These are phyloP conservation scores for Tulasnella sp. DNA, from an alignment of 768 basidiomycete species.

Conservation along the genomic window DNA sequence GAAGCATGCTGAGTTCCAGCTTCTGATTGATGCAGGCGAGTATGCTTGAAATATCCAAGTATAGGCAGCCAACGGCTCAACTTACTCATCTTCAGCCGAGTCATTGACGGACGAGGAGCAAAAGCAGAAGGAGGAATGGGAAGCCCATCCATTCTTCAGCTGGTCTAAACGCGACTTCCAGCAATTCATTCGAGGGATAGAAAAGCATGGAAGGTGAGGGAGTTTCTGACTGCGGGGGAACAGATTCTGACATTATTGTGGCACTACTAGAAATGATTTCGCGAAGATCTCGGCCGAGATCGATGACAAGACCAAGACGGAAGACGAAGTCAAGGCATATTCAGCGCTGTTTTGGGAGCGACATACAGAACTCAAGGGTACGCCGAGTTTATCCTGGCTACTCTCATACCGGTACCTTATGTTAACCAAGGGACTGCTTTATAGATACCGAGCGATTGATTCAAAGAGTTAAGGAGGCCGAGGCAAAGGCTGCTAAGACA, in stretches of 20 bases:
- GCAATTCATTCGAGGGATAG: conserved; percentile 71
- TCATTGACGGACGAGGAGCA: conserved; percentile 83
- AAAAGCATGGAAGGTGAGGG: conserved; percentile 67
- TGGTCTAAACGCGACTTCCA: conserved; percentile 95
- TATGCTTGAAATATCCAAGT: background rate
- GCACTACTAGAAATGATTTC: conserved; percentile 22
- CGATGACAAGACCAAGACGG: conserved; percentile 71
- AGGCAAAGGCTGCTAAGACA: conserved; percentile 78
- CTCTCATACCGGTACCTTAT: background rate
- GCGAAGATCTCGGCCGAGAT: conserved; percentile 63
- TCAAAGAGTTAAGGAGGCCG: conserved; percentile 77
- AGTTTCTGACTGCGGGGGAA: background rate
- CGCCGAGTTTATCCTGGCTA: conserved; percentile 19
- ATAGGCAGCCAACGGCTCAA: background rate
- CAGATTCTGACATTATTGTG: background rate
- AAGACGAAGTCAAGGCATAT: conserved; percentile 68
- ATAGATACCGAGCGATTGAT: conserved; percentile 70
- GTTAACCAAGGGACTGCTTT: background rate
- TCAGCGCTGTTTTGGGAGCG: conserved; percentile 79
- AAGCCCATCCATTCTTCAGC: conserved; percentile 68
- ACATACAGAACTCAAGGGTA: conserved; percentile 74
- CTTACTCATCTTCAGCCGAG: conserved; percentile 45
- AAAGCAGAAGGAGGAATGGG: conserved; percentile 65
- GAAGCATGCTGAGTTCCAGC: conserved; percentile 6
- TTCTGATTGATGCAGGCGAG: conserved; percentile 68